Percentiles rank a stretch among this genome's conserved stretches.
Conservation (phyloP, 1,139 yeast genomes). For the Pichiaceae sp. region DNA sequence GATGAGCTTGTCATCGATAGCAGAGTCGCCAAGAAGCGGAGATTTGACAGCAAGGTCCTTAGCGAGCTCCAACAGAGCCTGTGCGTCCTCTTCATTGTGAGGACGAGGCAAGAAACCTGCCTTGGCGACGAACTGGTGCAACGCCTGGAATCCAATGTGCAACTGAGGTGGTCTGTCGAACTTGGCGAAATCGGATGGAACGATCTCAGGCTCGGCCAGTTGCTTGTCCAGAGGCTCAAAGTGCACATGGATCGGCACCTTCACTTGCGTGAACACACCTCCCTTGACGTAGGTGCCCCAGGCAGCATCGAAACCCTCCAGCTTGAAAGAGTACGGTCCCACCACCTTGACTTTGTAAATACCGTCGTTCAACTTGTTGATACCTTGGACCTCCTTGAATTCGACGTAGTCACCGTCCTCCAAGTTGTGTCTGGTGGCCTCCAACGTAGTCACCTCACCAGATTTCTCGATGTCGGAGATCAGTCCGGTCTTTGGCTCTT, state of each 20-base stretch:
- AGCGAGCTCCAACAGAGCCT: conserved; percentile 53
- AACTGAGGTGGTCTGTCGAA: conserved; percentile 86
- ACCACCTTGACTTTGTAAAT: conserved; percentile 68
- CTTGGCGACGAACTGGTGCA: conserved; percentile 61
- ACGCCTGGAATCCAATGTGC: conserved; percentile 88
- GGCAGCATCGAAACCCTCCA: conserved; percentile 39
- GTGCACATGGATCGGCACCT: conserved; percentile 58
- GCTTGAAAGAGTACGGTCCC: conserved; percentile 89
- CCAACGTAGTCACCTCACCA: conserved; percentile 89
- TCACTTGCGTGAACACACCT: conserved; percentile 88
- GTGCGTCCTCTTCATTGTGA: conserved; percentile 66
- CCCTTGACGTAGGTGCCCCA: conserved; percentile 69
- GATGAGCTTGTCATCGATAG: conserved; percentile 57
- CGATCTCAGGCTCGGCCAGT: conserved; percentile 66
- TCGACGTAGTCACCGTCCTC: conserved; percentile 89
- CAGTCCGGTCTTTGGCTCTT: conserved; percentile 81
- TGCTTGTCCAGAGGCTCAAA: conserved; percentile 63
- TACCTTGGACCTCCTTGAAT: conserved; percentile 81
- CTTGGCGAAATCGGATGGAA: conserved; percentile 84
- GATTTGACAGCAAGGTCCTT: conserved; percentile 47
- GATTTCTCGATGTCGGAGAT: conserved; percentile 81
- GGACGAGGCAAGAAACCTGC: conserved; percentile 70
- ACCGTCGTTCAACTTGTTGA: conserved; percentile 60
- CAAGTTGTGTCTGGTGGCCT: conserved; percentile 86
- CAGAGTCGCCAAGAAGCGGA: conserved; percentile 47